phyloP scores from a whole-genome alignment of 331 rosid species.

The Malus hybrid region DNA sequence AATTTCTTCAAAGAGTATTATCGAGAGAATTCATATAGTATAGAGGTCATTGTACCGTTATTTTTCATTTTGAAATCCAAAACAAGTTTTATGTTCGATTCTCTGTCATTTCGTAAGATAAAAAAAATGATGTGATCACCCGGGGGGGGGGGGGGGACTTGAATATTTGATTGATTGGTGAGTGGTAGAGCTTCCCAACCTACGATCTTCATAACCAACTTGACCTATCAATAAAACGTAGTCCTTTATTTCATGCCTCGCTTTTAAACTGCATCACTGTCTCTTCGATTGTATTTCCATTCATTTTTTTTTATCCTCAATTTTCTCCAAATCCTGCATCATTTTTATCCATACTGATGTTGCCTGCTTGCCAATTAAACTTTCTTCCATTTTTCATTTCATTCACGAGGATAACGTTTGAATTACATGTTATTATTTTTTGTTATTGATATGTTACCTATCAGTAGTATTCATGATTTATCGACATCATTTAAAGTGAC shows the following conservation, averaged over 20 bases:
- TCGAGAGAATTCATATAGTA: background rate
- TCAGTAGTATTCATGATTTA: too few relatives aligned
- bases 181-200: slow-evolving; percentile 53
- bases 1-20: background rate
- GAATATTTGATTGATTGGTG: background rate
- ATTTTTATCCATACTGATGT: slow-evolving; percentile 20
- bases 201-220: slow-evolving; percentile 38
- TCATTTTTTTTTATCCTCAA: background rate
- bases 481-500: background rate
- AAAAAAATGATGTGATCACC: too few relatives aligned
- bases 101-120: rapidly evolving
- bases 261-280: slow-evolving; percentile 49
- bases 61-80: too few relatives aligned
- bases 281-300: slow-evolving; percentile 30
- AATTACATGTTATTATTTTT: too few relatives aligned
- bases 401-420: background rate
- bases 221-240: slow-evolving; percentile 27
- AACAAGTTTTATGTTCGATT: too few relatives aligned
- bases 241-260: slow-evolving; percentile 34
- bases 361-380: slow-evolving; percentile 2
- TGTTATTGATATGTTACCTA: background rate
- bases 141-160: too few relatives aligned
- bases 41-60: rapidly evolving
- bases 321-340: slow-evolving; percentile 20
- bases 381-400: background rate